Evolutionary conservation across 177 flowering plant genomes (phyloP), one percentile per base, ranked within the genome.

Genomic region (Vitis hybrid): DNA sequence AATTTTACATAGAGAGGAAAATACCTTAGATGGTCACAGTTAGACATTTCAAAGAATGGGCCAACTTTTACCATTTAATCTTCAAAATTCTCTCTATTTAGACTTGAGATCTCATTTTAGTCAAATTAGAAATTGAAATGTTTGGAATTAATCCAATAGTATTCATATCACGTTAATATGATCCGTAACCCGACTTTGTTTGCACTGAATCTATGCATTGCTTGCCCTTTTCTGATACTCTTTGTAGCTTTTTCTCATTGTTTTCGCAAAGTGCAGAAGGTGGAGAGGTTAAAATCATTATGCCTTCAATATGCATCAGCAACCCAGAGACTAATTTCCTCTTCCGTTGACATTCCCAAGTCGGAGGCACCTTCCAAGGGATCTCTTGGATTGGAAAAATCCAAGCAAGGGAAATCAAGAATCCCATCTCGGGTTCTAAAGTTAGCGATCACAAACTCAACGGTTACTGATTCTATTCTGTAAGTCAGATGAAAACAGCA

Each of bases 221-320:
- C 10, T 57, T 40, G 45, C 45, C 45, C 45, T 40, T 40, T 40
- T 40, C 45, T 34, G 48, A 13, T 61, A 61, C 1, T 7, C 10
- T 45, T 51, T 19, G 3, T 48, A 62, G 15, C 67, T 68, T 65
- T 52, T 19, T 67, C 56, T 2, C 17, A 18, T 9, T 32, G 19
- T 50, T 61, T 66, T 52, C 52, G 8, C 48, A 12, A 59, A 21
- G 52, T 82, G 86, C 93, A 94, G 98, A 92, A 89, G 75, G 88
- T 92, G 85, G 98, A 96, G 86, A 94, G 62, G 82, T 73, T 92
- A 79, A 90, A 94, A 75, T 78, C 80, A 30, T 79, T 92, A 72
- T 94, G 97, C 81, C 92, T 94, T 59, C 97, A 92, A 67, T 94
- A 94, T 82, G 94, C 97, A 26, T 91, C 94, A 59, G 95, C 95